phyloP scores from a whole-genome alignment of 2,329 filamentous ascomycete genomes.

The Cadophora malorum region DNA sequence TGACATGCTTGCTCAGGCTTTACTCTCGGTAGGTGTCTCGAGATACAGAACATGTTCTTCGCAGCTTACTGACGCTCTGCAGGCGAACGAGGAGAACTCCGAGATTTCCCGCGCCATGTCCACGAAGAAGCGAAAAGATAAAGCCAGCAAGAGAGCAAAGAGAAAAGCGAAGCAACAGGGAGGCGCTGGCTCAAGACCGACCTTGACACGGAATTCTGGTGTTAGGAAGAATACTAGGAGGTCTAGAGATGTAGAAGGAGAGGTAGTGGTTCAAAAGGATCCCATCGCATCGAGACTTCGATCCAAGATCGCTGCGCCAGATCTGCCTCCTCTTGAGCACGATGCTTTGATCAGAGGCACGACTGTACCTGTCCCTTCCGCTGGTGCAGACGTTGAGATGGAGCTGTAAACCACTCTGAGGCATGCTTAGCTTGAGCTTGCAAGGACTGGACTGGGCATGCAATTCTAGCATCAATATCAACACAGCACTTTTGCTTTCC shows the following conservation, averaged over 20 bases:
- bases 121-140: not conserved
- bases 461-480: not conserved
- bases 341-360: not conserved
- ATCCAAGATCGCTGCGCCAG: not conserved
- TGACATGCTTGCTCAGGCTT: not conserved
- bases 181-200: not conserved
- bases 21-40: not conserved
- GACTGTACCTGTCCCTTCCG: not conserved
- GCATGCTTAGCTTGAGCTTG: not conserved
- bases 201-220: not conserved
- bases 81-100: constrained; percentile 1
- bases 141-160: not conserved
- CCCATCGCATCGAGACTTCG: not conserved
- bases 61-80: not conserved
- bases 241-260: not conserved
- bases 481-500: not conserved
- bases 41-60: not conserved
- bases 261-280: not conserved
- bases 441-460: not conserved
- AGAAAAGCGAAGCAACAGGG: not conserved
- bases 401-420: not conserved
- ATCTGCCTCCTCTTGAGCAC: not conserved
- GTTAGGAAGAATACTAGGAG: not conserved
- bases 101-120: not conserved
- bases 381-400: not conserved